phyloP scores from a whole-genome alignment of 352 stramenopile genomes.

The Thalassiosira pacifica region DNA sequence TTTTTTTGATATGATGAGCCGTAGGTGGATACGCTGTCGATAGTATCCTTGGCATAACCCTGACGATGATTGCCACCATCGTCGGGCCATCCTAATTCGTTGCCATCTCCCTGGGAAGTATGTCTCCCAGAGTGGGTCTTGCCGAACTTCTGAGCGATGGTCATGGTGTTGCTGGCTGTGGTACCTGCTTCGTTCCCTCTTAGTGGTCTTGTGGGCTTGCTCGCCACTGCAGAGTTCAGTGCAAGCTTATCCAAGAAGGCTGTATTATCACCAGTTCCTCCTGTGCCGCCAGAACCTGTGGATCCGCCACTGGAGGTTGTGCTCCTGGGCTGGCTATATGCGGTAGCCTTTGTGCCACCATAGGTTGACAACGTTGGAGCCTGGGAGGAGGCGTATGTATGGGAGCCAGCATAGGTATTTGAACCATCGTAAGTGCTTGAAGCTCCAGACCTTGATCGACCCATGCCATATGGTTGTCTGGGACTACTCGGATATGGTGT shows the following conservation, averaged over 20 bases:
- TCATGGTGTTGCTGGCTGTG: constrained; percentile 17
- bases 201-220: constrained; percentile 37
- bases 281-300: constrained; percentile 61
- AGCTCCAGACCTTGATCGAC: background rate
- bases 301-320: constrained; percentile 41
- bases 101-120: background rate
- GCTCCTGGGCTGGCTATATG: background rate
- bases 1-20: constrained; percentile 28
- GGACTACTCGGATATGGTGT: constrained; percentile 1
- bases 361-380: constrained; percentile 24
- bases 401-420: constrained; percentile 2
- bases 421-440: constrained; percentile 9
- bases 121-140: constrained; percentile 58
- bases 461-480: background rate
- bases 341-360: constrained; percentile 19
- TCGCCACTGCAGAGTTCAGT: constrained; percentile 71
- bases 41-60: constrained; percentile 11
- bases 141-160: constrained; percentile 50
- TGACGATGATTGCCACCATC: constrained; percentile 33
- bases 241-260: constrained; percentile 78
- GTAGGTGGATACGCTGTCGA: constrained; percentile 29
- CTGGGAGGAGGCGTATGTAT: no score
- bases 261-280: constrained; percentile 70
- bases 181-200: constrained; percentile 11
- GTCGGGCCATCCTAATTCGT: constrained; percentile 54